phyloP scores from a whole-genome alignment of 2,329 filamentous ascomycete species.

The Diaporthe helianthi region DNA sequence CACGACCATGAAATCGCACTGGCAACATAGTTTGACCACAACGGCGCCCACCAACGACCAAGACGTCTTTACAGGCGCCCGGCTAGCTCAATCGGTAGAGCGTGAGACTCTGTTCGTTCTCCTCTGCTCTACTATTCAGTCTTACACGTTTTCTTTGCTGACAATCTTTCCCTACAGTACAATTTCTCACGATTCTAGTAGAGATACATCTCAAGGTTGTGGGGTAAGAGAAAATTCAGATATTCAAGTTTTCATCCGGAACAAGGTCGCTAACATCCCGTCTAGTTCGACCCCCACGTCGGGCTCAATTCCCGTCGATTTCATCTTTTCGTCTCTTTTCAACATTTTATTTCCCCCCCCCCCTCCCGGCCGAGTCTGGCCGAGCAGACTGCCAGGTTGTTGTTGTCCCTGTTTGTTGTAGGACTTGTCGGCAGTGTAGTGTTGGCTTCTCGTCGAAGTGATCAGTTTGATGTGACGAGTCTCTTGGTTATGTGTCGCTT shows the following conservation, averaged over 20 bases:
- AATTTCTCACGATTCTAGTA: conserved; percentile 11
- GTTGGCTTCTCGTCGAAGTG: background rate
- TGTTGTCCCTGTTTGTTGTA: too few relatives aligned
- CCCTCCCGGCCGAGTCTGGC: too few relatives aligned
- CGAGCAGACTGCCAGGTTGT: too few relatives aligned
- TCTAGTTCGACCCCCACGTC: conserved; percentile 39
- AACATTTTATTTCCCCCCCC: too few relatives aligned
- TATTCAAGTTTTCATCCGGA: background rate
- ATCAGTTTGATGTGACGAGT: too few relatives aligned
- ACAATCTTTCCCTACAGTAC: too few relatives aligned
- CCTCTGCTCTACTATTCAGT: too few relatives aligned
- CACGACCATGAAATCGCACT: background rate
- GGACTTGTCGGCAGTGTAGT: background rate
- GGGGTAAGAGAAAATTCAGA: conserved; percentile 23
- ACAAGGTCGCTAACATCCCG: background rate
- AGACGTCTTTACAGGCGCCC: conserved; percentile 44
- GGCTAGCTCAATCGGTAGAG: conserved; percentile 76
- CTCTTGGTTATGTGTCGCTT: background rate
- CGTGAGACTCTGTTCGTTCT: conserved; percentile 72
- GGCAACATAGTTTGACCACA: background rate
- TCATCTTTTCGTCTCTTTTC: too few relatives aligned
- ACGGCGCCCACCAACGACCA: background rate
- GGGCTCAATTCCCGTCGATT: conserved; percentile 38
- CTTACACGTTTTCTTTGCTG: too few relatives aligned
- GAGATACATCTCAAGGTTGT: conserved; percentile 26